phyloP scores from a whole-genome alignment of 73 alveolate genomes.

The Paramecium octaurelia region DNA sequence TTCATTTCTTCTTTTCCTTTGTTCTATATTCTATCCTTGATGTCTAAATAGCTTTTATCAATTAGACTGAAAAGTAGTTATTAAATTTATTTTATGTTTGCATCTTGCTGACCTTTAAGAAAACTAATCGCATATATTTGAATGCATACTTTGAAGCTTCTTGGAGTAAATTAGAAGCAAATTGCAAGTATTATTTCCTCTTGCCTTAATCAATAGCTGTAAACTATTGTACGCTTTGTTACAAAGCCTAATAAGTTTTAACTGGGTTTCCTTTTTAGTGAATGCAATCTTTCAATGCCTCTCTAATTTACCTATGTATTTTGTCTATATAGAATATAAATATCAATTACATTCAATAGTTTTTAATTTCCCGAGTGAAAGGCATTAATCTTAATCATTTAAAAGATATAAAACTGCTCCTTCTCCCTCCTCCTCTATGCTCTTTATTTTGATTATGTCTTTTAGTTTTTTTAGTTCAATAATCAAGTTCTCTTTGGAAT shows the following conservation, averaged over 20 bases:
- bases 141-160: neutral
- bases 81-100: neutral
- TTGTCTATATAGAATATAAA: neutral
- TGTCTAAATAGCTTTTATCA: neutral
- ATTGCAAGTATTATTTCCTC: neutral
- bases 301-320: neutral
- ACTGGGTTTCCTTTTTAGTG: conserved; percentile 1
- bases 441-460: neutral
- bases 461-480: neutral
- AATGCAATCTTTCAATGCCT: neutral
- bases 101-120: neutral
- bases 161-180: neutral
- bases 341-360: neutral
- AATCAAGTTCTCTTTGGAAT: neutral
- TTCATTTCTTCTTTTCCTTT: neutral
- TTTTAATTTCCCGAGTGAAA: neutral
- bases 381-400: neutral
- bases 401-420: conserved; percentile 18
- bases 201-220: neutral
- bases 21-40: neutral
- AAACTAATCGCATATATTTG: neutral
- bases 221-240: neutral
- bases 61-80: neutral
- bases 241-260: neutral
- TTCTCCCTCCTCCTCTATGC: conserved; percentile 23